Conservation (phyloP, 192 early-diverging fungal genomes). For the Paraglomus brasilianum region DNA sequence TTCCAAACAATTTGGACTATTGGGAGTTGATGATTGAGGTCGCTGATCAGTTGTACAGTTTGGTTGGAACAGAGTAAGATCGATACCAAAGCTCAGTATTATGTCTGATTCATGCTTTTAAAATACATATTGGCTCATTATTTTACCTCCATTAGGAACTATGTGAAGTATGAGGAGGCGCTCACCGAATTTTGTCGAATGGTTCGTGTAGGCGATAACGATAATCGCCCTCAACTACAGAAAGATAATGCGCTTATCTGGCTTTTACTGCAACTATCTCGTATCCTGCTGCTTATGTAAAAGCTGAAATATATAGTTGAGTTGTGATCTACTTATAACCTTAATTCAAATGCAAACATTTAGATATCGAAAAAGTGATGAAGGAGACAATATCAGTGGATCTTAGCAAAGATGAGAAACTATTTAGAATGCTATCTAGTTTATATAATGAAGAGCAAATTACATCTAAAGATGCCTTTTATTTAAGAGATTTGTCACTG, state of each 20-base stretch:
- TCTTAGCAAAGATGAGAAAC: constrained; percentile 65
- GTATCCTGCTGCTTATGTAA: constrained; percentile 26
- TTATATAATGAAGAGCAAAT: constrained; percentile 78
- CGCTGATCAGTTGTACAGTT: constrained; percentile 73
- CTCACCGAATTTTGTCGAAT: constrained; percentile 54
- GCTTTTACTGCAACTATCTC: constrained; percentile 67
- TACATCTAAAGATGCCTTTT: constrained; percentile 69
- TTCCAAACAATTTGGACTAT: constrained; percentile 65
- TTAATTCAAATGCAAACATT: neutral
- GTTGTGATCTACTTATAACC: too few species aligned
- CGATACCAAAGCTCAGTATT: neutral
- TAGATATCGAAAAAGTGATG: constrained; percentile 64
- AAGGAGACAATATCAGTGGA: constrained; percentile 58
- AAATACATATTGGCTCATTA: constrained; percentile 1
- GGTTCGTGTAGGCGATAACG: constrained; percentile 54
- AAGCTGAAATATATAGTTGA: too few species aligned
- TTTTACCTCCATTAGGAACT: constrained; percentile 30
- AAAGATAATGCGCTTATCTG: constrained; percentile 76
- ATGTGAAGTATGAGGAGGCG: constrained; percentile 57
- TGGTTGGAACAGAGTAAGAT: constrained; percentile 53
- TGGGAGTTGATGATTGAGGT: constrained; percentile 77
- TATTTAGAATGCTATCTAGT: constrained; percentile 66
- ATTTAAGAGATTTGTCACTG: constrained; percentile 70
- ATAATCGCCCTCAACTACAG: constrained; percentile 41
- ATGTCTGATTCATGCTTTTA: neutral